Base-by-base conservation (phyloP, 2,329 filamentous ascomycete genomes). In the Trichoderma atrobrunneum region DNA sequence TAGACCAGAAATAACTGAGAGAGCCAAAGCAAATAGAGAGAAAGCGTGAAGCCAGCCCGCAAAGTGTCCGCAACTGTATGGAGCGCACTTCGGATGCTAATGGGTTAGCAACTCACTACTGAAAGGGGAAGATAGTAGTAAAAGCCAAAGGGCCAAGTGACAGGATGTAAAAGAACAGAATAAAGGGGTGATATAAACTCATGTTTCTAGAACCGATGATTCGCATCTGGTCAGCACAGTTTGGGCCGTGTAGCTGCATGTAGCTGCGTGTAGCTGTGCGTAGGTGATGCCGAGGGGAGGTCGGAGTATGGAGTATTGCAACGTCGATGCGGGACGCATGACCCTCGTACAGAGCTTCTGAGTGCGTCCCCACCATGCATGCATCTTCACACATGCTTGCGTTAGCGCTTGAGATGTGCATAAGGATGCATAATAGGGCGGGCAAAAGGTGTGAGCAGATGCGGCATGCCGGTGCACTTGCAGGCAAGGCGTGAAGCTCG, bases 341-440 rank as follows among this genome's bases (percentile, higher is more conserved):
- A 70, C 71, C 65, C 66, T 70, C 66, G 67, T 69, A 70, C 65
- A 72, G 48, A 65, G 26, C 57, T 64, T 72, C 57, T 60, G n/a
- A 59, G 65, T 70, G 64, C 54, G 54, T 72, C 56, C 54, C 67
- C 67, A 61, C 56, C 36, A 65, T 60, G 67, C 71, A 71, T 60
- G 54, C 66, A 72, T 48, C 56, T 62, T 71, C 48, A 70, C 60
- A 72, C 66, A 72, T 48, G 51, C 67, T 64, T 65, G 54, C 71
- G 61, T 70, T 70, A 72, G 65, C 54, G 66, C 67, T 30, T 65
- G 48, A 59, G 51, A 64, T 70, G 66, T 72, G 71, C 71, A 72
- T 72, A 60, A 64, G 59, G 59, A 36, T 72, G 71, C 71, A 72
- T 72, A 65, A 62, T 61, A 65, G 51, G 71, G 66, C 61, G 69